These are phyloP conservation scores for Suillus paluster DNA, from an alignment of 768 basidiomycete species.

Conservation along the genomic window DNA sequence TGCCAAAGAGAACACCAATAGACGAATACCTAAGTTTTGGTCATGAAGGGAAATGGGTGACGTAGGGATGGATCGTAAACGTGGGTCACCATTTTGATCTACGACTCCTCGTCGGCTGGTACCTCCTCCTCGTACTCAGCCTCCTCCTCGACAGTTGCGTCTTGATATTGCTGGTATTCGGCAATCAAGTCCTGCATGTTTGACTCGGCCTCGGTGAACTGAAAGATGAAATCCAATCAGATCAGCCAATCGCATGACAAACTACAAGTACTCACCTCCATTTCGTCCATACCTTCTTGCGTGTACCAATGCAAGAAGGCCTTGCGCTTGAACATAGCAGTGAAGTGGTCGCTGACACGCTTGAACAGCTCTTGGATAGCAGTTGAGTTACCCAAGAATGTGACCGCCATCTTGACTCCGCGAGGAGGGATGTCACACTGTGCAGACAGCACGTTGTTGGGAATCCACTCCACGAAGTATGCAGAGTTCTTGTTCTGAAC, in stretches of 20 bases:
- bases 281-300: constrained; percentile 99
- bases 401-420: constrained; percentile 95
- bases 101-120: constrained; percentile 61
- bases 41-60: constrained; percentile 29
- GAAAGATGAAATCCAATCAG: constrained; percentile 10
- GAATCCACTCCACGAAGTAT: constrained; percentile 99
- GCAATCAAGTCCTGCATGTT: constrained; percentile 99
- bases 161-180: constrained; percentile 97
- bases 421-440: constrained; percentile 98
- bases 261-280: constrained; percentile 62
- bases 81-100: constrained; percentile 30
- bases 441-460: constrained; percentile 97
- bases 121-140: constrained; percentile 88
- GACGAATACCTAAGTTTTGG: constrained; percentile 40
- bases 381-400: constrained; percentile 97
- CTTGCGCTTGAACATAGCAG: constrained; percentile 99
- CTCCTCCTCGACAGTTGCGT: constrained; percentile 91
- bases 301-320: constrained; percentile 99
- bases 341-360: constrained; percentile 98
- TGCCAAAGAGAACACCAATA: constrained; percentile 37
- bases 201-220: constrained; percentile 98
- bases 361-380: constrained; percentile 98
- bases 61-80: constrained; percentile 19
- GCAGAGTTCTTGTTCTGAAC: constrained; percentile 98
- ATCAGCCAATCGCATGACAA: neutral